Percentiles rank a stretch among this genome's conserved stretches.
Conservation (phyloP, 106 monocot species). For the Hemerocallis citrina region DNA sequence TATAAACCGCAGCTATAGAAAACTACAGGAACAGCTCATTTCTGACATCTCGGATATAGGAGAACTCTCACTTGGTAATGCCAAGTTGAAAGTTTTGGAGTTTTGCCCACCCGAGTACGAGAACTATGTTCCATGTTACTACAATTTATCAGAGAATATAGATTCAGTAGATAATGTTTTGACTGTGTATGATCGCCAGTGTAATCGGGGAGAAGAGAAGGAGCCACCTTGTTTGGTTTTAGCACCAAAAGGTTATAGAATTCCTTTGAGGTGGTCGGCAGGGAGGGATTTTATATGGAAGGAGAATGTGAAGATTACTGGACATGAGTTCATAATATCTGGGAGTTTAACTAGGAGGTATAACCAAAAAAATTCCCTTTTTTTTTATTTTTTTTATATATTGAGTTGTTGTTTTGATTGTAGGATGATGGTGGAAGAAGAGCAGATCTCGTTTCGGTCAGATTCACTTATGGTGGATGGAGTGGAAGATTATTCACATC, state of each 20-base stretch:
- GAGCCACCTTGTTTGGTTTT: conserved; percentile 37
- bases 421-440: conserved; percentile 88
- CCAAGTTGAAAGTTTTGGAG: conserved; percentile 45
- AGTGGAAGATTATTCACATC: conserved; percentile 78
- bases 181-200: conserved; percentile 26
- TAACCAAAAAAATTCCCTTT: background rate
- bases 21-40: conserved; percentile 67
- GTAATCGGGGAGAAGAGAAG: conserved; percentile 10
- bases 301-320: conserved; percentile 77
- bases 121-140: conserved; percentile 72
- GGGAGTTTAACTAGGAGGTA: conserved; percentile 84
- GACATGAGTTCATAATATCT: conserved; percentile 75
- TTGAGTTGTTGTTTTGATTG: background rate
- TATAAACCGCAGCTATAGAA: conserved; percentile 35
- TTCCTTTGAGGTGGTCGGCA: conserved; percentile 73
- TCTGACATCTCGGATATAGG: conserved; percentile 48
- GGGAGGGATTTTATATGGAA: conserved; percentile 89
- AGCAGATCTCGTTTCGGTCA: conserved; percentile 65
- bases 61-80: conserved; percentile 37
- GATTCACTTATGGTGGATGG: conserved; percentile 77
- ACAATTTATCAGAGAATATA: conserved; percentile 21
- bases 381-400: background rate
- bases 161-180: conserved; percentile 16
- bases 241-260: conserved; percentile 53
- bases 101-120: conserved; percentile 76